Evolutionary conservation across 129 eudicot species (phyloP), one percentile per base, ranked within the genome.

Genomic region (Smallanthus sonchifolius): DNA sequence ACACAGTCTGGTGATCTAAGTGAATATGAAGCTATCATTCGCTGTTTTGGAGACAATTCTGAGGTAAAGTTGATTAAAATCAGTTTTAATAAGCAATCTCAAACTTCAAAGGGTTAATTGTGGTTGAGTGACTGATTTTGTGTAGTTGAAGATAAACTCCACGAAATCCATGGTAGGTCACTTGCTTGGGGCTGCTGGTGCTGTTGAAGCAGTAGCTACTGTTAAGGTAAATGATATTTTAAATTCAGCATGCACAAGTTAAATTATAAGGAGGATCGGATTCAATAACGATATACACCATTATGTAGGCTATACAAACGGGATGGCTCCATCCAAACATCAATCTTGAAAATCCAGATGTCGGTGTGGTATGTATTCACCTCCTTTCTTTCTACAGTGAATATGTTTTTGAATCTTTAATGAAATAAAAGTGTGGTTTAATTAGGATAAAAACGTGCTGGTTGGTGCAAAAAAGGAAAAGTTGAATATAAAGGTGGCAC

Each of bases 271-370:
- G 45, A 38, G 20, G 65, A 38, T 30, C 2, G 34, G 65, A 38
- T 7, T 36, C 4, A 13, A 8, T 49, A 52, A 7, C 20, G 47
- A n/a, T 39, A 32, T 51, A 39, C 37, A 72, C 5, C 5, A 10
- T 39, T 17, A 69, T 84, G 78, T 66, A 88, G 95, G 95, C 95
- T n/a, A 88, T 88, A 54, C 70, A 79, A 62, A 88, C 91, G 4
- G 95, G 95, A 40, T 88, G 94, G 94, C 79, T 88, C 57, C 94
- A 88, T 76, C 95, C 95, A 68, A 88, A 88, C 67, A 74, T 88
- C 51, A 88, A 88, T 79, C 86, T 89, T 60, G 92, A 86, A 56
- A 77, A 84, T 64, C 96, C 92, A 11, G 96, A 86, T 47, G 77
- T 77, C 32, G 89, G 89, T 44, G 86, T 89, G 91, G 96, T 89